Conservation (phyloP, 1,284 basidiomycete species). For the Schizophyllum amplum region DNA sequence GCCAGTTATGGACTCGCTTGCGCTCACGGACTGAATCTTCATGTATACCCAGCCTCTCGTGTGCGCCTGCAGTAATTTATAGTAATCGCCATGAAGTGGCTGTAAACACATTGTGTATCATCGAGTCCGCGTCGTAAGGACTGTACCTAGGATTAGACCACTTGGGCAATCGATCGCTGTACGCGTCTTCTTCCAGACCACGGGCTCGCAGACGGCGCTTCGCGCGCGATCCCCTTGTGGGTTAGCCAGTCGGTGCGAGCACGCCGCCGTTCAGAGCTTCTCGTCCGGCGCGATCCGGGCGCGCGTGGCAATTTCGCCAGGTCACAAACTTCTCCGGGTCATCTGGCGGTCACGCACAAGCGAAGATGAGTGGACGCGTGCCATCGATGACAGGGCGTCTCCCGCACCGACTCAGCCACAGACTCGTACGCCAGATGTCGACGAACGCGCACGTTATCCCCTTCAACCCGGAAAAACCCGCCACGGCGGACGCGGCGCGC, state of each 20-base stretch:
- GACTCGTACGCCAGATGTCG: slow-evolving; percentile 8
- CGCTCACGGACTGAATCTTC: not conserved
- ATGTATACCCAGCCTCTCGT: not conserved
- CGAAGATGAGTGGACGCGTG: not conserved
- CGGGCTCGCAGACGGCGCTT: not conserved
- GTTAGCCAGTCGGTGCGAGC: not conserved
- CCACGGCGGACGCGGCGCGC: slow-evolving; percentile 9
- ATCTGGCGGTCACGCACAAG: not conserved
- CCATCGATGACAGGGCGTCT: not conserved
- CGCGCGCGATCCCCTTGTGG: not conserved
- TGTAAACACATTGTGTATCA: no score
- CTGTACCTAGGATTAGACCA: not conserved
- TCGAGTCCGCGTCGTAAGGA: not conserved
- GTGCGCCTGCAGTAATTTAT: not conserved
- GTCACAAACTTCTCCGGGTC: not conserved
- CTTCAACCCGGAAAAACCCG: slow-evolving; percentile 12
- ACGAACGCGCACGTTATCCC: slow-evolving; percentile 14
- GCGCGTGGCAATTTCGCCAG: no score
- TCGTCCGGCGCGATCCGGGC: not conserved
- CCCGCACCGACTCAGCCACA: not conserved
- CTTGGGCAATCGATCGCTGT: not conserved
- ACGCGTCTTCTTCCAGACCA: not conserved
- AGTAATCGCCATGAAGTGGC: not conserved
- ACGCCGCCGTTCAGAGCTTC: not conserved
- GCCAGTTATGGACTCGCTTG: not conserved